Base-by-base conservation (phyloP, 768 basidiomycete genomes). In the Lactarius tabidus region DNA sequence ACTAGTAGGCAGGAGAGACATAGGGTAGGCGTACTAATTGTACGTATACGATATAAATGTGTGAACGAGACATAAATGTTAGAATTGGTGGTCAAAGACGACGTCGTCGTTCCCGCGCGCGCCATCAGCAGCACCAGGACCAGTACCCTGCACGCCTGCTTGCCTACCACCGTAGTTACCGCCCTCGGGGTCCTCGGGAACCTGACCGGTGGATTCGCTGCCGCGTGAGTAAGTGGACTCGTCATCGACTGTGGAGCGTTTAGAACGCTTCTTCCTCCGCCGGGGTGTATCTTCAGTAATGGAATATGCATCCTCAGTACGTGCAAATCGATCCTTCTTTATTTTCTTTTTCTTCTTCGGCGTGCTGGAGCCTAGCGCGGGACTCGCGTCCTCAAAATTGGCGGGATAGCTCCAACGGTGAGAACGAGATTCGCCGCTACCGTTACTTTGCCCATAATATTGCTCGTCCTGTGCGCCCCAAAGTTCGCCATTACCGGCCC, bases 91-190 rank as follows among this genome's bases (percentile, higher is more conserved):
- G 51, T 97, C 96, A 76, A 99, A 98, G 80, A 98, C 97, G 65
- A 94, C 95, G 9, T 93, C 92, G 74, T 97, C 95, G 77, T 97
- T 97, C 59, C 96, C 95, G 85, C 95, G 96, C 69, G 96, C 95
- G 75, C 96, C 95, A 79, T 98, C 33, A 33, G 8, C 23, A 12
- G 45, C 6, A 48, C 45, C 48, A 26, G 48, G 10, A 51, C 23
- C 98, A 79, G 97, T 97, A 80, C 90, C 93, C 12, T 65, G 59
- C 20, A 29, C 53, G 14, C n/a, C 59, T 74, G 88, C 91, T 95
- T 95, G 72, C 98, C 95, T 57, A 97, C 85, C 48, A 51, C 39
- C 85, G 71, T 91, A 91, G 26, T 83, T 77, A n/a, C 82, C 85
- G 39, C 89, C 87, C 67, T 86, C 86, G 9, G 89, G 74, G 68